Conservation (phyloP, 257 asterid species). For the Paulownia fortunei region DNA sequence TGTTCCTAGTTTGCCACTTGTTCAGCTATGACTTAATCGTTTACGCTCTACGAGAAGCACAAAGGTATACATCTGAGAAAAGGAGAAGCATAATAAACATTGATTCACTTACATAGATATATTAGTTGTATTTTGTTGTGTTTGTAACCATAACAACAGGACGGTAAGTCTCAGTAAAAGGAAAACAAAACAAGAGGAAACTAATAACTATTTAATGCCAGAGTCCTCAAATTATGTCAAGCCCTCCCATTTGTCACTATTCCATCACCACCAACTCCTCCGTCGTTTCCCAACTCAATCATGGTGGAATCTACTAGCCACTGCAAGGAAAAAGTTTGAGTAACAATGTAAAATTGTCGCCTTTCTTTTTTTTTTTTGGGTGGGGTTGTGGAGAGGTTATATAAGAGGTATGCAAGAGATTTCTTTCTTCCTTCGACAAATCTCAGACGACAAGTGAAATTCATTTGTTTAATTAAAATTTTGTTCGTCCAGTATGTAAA, state of each 20-base stretch:
- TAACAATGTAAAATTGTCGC: too few relatives aligned
- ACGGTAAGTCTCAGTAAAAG: not conserved
- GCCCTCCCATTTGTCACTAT: slow-evolving; percentile 47
- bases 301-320: slow-evolving; percentile 61
- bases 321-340: slow-evolving; percentile 48
- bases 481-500: not conserved
- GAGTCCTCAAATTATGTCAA: slow-evolving; percentile 28
- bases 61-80: not conserved
- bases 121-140: not conserved
- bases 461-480: not conserved
- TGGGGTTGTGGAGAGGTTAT: not conserved
- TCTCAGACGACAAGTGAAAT: not conserved
- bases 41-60: not conserved
- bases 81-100: not conserved
- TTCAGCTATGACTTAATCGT: not conserved
- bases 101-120: not conserved
- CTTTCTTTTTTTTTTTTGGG: not conserved
- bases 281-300: slow-evolving; percentile 57
- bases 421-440: not conserved
- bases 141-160: slow-evolving; percentile 2
- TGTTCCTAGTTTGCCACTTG: not conserved
- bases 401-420: not conserved
- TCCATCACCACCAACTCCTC: slow-evolving; percentile 43
- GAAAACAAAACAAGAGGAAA: not conserved
- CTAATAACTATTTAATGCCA: not conserved